Percentiles rank a stretch among this genome's conserved stretches.
These are phyloP conservation scores for Magnaporthiopsis incrustans DNA, from an alignment of 2,329 filamentous ascomycete species.

Conservation along the genomic window DNA sequence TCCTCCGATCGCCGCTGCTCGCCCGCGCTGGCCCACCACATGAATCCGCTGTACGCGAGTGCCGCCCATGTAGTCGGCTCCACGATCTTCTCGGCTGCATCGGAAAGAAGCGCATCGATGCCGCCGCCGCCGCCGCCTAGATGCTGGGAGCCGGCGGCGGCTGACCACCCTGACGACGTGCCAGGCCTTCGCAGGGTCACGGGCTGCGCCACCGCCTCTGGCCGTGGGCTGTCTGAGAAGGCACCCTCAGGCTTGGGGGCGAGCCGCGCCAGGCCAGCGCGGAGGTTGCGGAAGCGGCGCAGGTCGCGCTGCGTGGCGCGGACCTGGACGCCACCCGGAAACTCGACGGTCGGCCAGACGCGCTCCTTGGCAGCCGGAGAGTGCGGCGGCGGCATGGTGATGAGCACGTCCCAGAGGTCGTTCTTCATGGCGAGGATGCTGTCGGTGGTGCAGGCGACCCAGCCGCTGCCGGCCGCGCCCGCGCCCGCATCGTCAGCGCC, in stretches of 20 bases:
- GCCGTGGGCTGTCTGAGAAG: background rate
- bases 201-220: background rate
- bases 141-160: slow-evolving; percentile 14
- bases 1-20: slow-evolving; percentile 58
- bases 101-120: slow-evolving; percentile 32
- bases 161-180: slow-evolving; percentile 10
- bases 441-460: slow-evolving; percentile 94
- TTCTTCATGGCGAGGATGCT: slow-evolving; percentile 83
- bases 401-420: slow-evolving; percentile 79
- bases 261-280: slow-evolving; percentile 50
- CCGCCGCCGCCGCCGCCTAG: slow-evolving; percentile 5
- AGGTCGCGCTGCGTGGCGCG: slow-evolving; percentile 88
- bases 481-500: slow-evolving; percentile 30
- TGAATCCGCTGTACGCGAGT: slow-evolving; percentile 73
- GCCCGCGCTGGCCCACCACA: slow-evolving; percentile 85
- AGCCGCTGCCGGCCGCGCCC: slow-evolving; percentile 54
- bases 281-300: slow-evolving; percentile 66
- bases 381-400: slow-evolving; percentile 66
- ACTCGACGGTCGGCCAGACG: slow-evolving; percentile 70
- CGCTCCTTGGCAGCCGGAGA: slow-evolving; percentile 49
- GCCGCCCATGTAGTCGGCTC: slow-evolving; percentile 63
- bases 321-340: slow-evolving; percentile 53
- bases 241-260: background rate
- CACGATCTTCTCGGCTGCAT: slow-evolving; percentile 46
- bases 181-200: slow-evolving; percentile 1